Evolutionary conservation across 768 basidiomycete genomes (phyloP).

Genomic region (Tulasnella sp.): DNA sequence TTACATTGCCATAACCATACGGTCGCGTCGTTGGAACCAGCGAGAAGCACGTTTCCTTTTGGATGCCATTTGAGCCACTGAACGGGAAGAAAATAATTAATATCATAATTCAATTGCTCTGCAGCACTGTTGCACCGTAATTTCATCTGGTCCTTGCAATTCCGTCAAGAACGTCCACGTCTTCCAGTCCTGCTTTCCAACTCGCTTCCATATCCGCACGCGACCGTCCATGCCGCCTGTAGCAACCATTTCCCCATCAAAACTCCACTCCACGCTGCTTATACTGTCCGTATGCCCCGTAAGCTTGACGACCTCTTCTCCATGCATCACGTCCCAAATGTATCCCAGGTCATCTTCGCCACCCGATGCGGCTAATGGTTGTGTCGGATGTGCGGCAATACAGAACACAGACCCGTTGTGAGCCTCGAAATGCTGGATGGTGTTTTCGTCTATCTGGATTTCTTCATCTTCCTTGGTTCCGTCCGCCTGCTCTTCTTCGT

Average conservation of each 20-base stretch:
- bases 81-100: neutral
- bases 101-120: neutral
- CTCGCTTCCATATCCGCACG: slow-evolving; percentile 86
- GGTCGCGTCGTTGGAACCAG: slow-evolving; percentile 88
- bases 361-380: slow-evolving; percentile 80
- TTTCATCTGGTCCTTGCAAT: slow-evolving; percentile 91
- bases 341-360: slow-evolving; percentile 95
- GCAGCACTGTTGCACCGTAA: slow-evolving; percentile 63
- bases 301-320: slow-evolving; percentile 75
- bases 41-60: slow-evolving; percentile 79
- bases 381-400: slow-evolving; percentile 76
- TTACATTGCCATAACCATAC: slow-evolving; percentile 97
- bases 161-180: slow-evolving; percentile 94
- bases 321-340: slow-evolving; percentile 84
- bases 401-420: slow-evolving; percentile 81
- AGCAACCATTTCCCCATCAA: slow-evolving; percentile 87
- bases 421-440: slow-evolving; percentile 61
- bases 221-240: slow-evolving; percentile 99
- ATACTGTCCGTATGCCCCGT: slow-evolving; percentile 95
- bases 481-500: slow-evolving; percentile 41
- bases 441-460: slow-evolving; percentile 54
- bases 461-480: slow-evolving; percentile 32
- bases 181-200: slow-evolving; percentile 45
- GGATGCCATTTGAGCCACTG: slow-evolving; percentile 98
- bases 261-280: slow-evolving; percentile 68